phyloP scores from a whole-genome alignment of 2,329 filamentous ascomycete genomes.

The Monilinia polystroma region DNA sequence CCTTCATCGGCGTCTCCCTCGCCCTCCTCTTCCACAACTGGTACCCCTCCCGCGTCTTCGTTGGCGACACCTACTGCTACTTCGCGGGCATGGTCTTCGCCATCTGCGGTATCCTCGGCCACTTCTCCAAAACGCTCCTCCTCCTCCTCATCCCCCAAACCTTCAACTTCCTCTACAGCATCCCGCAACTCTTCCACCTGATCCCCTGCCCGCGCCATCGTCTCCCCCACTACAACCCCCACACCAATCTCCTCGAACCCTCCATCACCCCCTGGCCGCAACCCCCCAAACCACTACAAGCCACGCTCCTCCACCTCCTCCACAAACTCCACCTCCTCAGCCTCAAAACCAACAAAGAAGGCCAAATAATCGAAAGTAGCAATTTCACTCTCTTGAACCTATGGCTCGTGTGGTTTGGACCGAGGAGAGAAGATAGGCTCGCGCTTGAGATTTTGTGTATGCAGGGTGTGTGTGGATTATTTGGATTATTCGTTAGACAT shows the following conservation, averaged over 20 bases:
- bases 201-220: conserved; percentile 92
- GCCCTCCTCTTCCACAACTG: conserved; percentile 90
- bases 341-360: conserved; percentile 65
- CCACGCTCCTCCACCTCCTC: conserved; percentile 64
- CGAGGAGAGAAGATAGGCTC: conserved; percentile 81
- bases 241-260: conserved; percentile 81
- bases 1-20: conserved; percentile 87
- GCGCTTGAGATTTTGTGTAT: conserved; percentile 77
- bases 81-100: conserved; percentile 99
- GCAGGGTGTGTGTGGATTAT: conserved; percentile 73
- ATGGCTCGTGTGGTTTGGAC: conserved; percentile 94
- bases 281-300: conserved; percentile 67
- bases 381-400: conserved; percentile 95
- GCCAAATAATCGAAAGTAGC: conserved; percentile 72
- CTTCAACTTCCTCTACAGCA: conserved; percentile 94
- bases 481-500: conserved; percentile 83
- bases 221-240: conserved; percentile 81
- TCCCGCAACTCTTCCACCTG: conserved; percentile 84
- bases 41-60: conserved; percentile 93
- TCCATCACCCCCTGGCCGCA: conserved; percentile 76
- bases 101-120: conserved; percentile 91
- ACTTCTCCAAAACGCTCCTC: conserved; percentile 96
- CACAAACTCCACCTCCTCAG: conserved; percentile 66
- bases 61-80: conserved; percentile 99
- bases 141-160: conserved; percentile 90